Evolutionary conservation across 2,329 filamentous ascomycete species (phyloP).

Genomic region (Aspergillus amoenus): DNA sequence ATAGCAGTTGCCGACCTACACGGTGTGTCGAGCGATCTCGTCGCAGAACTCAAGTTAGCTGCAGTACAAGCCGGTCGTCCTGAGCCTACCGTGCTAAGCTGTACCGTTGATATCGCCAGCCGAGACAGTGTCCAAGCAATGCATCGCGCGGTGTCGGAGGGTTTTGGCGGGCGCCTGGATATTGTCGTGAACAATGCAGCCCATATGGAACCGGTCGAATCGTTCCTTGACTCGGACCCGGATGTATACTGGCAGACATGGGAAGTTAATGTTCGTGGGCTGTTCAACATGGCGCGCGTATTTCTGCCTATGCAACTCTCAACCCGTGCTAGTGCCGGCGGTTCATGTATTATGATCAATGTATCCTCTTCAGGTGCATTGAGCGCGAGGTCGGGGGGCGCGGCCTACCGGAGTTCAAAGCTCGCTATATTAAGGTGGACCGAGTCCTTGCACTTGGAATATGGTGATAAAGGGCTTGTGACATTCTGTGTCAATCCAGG

Average conservation of each 20-base stretch:
- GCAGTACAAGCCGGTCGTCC: too few species aligned
- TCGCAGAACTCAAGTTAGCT: too few species aligned
- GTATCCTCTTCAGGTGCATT: conserved; percentile 44
- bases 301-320: conserved; percentile 46
- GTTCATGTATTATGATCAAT: conserved; percentile 43
- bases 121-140: too few species aligned
- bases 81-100: too few species aligned
- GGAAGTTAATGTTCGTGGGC: conserved; percentile 52
- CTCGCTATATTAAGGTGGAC: conserved; percentile 51
- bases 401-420: conserved; percentile 51
- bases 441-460: conserved; percentile 51
- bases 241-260: conserved; percentile 44
- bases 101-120: too few species aligned
- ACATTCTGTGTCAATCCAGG: conserved; percentile 45
- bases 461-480: conserved; percentile 44
- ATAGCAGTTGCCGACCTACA: too few species aligned
- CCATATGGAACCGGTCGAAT: conserved; percentile 23
- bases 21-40: too few species aligned
- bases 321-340: conserved; percentile 25
- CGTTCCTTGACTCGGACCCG: conserved; percentile 37
- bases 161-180: not conserved
- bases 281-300: conserved; percentile 46
- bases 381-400: conserved; percentile 26
- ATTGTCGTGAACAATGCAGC: conserved; percentile 51
- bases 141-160: too few species aligned